Evolutionary conservation across 1,139 yeast genomes (phyloP).

Genomic region (Suhomyces chickasaworum): DNA sequence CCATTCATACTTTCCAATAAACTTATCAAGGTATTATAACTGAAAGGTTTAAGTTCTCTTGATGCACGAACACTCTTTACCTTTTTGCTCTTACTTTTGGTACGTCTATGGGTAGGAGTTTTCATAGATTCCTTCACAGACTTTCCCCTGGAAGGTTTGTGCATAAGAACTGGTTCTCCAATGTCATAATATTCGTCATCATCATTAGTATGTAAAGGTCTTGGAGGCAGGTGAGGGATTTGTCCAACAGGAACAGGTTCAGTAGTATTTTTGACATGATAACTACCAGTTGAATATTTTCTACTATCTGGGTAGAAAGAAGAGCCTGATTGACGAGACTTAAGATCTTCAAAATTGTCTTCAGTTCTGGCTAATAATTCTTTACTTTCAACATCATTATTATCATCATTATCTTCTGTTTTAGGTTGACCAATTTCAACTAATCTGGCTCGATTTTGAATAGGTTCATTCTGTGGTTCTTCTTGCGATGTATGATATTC

Average conservation of each 20-base stretch:
- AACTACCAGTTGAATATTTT: slow-evolving; percentile 7
- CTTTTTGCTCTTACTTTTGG: slow-evolving; percentile 22
- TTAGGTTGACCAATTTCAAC: neutral
- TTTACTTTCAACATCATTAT: neutral
- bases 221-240: neutral
- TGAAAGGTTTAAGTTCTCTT: slow-evolving; percentile 49
- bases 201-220: slow-evolving; percentile 11
- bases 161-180: slow-evolving; percentile 38
- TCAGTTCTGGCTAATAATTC: neutral
- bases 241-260: slow-evolving; percentile 6
- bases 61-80: slow-evolving; percentile 15
- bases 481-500: slow-evolving; percentile 1
- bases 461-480: neutral
- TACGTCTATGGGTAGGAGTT: slow-evolving; percentile 11
- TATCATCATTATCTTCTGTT: neutral
- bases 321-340: slow-evolving; percentile 7
- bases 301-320: slow-evolving; percentile 12
- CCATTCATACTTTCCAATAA: slow-evolving; percentile 66
- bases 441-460: neutral
- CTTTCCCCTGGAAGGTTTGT: slow-evolving; percentile 36
- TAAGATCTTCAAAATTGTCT: neutral
- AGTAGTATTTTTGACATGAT: slow-evolving; percentile 8
- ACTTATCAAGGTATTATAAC: slow-evolving; percentile 58
- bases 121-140: slow-evolving; percentile 35
- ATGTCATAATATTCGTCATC: slow-evolving; percentile 45